A percentile compares a stretch with the other conserved stretches of the same genome.
These are phyloP conservation scores for Udeniomyces megalosporus DNA, from an alignment of 768 basidiomycete genomes.

Conservation along the genomic window DNA sequence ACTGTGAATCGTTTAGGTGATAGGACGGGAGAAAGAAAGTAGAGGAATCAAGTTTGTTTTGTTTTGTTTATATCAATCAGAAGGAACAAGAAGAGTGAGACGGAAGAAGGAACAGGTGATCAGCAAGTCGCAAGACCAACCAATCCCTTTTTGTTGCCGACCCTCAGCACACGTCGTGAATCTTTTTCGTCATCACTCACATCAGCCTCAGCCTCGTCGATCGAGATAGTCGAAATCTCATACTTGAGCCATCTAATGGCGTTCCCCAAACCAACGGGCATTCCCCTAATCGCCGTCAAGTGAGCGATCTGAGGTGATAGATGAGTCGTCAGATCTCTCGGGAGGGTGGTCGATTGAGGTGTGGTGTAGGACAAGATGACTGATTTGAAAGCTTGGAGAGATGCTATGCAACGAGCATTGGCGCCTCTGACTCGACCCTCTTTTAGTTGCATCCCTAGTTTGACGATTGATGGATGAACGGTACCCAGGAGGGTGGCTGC, in stretches of 20 bases:
- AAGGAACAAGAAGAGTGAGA: too few relatives aligned
- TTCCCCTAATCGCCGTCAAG: slow-evolving; percentile 68
- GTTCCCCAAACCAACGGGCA: slow-evolving; percentile 89
- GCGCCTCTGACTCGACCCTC: slow-evolving; percentile 85
- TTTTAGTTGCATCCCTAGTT: slow-evolving; percentile 75
- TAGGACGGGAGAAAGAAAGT: background rate
- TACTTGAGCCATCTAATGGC: slow-evolving; percentile 86
- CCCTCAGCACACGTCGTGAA: background rate
- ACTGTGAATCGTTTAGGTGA: slow-evolving; percentile 38
- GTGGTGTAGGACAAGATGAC: slow-evolving; percentile 82
- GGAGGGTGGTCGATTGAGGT: slow-evolving; percentile 68
- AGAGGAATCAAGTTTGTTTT: too few relatives aligned
- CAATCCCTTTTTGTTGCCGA: too few relatives aligned
- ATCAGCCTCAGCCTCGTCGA: slow-evolving; percentile 88
- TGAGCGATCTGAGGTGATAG: slow-evolving; percentile 85
- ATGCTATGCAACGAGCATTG: slow-evolving; percentile 88
- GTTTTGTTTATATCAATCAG: too few relatives aligned
- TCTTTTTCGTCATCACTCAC: slow-evolving; percentile 44
- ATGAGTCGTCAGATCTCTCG: slow-evolving; percentile 79
- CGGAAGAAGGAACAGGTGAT: too few relatives aligned
- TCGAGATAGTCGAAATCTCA: slow-evolving; percentile 80
- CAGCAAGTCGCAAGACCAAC: too few relatives aligned
- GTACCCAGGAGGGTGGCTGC: slow-evolving; percentile 43
- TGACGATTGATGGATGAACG: slow-evolving; percentile 75
- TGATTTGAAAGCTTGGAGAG: slow-evolving; percentile 72